Evolutionary conservation across 805 yeast genomes (phyloP), one percentile per base, ranked within the genome.

Genomic region (Vanderwaltozyma polyspora): DNA sequence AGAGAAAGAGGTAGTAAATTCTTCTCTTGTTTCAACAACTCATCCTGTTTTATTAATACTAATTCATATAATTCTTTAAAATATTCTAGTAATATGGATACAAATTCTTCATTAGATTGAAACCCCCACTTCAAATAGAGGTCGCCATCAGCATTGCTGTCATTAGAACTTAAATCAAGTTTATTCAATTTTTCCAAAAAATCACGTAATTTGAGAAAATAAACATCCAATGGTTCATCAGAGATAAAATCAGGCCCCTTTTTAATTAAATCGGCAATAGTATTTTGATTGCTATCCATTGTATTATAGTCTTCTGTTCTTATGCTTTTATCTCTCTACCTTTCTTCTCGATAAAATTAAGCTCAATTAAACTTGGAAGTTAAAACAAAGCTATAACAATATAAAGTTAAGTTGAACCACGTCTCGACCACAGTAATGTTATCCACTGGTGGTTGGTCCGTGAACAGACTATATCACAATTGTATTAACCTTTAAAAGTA

Each of bases 1-100:
- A 89, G 63, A 0, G 96, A 83, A 12, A 89, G 77, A 7, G 79
- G 63, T 9, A 81, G 42, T 29, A 64, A 38, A 18, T 49, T 40
- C 22, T 42, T 48, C 6, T 47, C 52, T 3, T 35, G 24, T 16
- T 29, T 27, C 31, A 29, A 18, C 12, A 33, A 31, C 22, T 35
- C 5, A 32, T 13, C 8, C 25, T 50, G 44, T 25, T 36, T 38
- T 5, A 37, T 31, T 14, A 28, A 9, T 1, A 46, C 37, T 17
- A 43, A 32, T 6, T 13, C 25, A 37, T 47, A 40, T 19, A 54
- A 36, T 19, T 34, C 28, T 7, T 17, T 25, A 5, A 57, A 34
- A 10, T 42, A 32, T 1, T 29, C 13, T 10, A 47, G 25, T 14
- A 61, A 32, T 2, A 19, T 16, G 5, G 39, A 35, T 5, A 48